Conservation (phyloP, 2,329 filamentous ascomycete genomes). For the Periconia macrospinosa region DNA sequence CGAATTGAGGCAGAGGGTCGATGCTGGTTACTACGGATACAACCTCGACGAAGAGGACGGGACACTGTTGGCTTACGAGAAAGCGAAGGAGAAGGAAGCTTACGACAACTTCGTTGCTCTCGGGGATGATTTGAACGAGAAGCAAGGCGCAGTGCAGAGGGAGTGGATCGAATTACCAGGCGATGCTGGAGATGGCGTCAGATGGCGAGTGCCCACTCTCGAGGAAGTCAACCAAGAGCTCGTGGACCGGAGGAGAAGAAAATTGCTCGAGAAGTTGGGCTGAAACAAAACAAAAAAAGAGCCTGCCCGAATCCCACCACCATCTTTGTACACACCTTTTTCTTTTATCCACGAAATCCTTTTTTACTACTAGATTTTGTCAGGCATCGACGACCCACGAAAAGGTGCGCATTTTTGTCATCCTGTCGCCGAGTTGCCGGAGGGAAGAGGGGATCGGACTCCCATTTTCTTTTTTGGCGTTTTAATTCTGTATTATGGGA, state of each 20-base stretch:
- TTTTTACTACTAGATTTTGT: too few species aligned
- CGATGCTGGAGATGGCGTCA: slow-evolving; percentile 78
- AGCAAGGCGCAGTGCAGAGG: slow-evolving; percentile 27
- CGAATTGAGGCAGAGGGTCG: slow-evolving; percentile 74
- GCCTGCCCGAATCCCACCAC: too few species aligned
- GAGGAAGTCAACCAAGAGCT: slow-evolving; percentile 95
- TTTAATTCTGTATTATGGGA: too few species aligned
- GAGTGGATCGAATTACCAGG: slow-evolving; percentile 85
- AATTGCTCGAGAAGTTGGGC: slow-evolving; percentile 77
- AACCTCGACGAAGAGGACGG: slow-evolving; percentile 90
- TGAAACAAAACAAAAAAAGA: slow-evolving; percentile 15
- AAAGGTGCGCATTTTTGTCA: too few species aligned
- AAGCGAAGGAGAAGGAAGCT: slow-evolving; percentile 79
- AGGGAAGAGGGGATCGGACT: too few species aligned
- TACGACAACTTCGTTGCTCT: slow-evolving; percentile 66
- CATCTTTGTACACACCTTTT: background rate
- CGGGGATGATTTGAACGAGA: slow-evolving; percentile 48
- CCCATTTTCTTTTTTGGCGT: too few species aligned
- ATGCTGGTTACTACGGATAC: slow-evolving; percentile 96
- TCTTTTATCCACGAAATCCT: background rate
- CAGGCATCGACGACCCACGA: too few species aligned
- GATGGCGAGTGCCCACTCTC: slow-evolving; percentile 80
- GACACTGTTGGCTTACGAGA: slow-evolving; percentile 77
- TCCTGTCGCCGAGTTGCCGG: too few species aligned
- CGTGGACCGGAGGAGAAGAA: slow-evolving; percentile 80